phyloP scores from a whole-genome alignment of 495 filamentous ascomycete genomes.

The Annulohypoxylon maeteangense region DNA sequence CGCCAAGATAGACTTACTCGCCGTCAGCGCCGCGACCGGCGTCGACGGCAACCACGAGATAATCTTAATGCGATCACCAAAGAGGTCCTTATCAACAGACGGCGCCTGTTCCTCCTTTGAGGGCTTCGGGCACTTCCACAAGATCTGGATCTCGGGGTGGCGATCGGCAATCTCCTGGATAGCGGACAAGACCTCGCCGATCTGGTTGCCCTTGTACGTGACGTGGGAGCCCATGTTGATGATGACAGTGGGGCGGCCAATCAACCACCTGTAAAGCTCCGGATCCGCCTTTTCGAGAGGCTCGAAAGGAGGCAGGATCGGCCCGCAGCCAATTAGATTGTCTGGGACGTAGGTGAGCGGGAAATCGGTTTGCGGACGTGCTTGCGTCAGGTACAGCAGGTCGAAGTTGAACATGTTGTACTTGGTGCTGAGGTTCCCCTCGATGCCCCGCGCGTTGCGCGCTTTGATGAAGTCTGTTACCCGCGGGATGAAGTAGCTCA shows the following conservation, averaged over 20 bases:
- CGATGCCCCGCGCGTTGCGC: not conserved
- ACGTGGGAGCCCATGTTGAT: constrained; percentile 10
- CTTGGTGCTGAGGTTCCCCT: constrained; percentile 4
- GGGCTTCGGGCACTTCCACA: constrained; percentile 9
- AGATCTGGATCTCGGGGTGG: not conserved
- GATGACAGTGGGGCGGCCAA: not conserved
- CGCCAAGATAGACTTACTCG: not conserved
- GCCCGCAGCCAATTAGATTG: constrained; percentile 4
- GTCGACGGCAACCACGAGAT: not conserved
- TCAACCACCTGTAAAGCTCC: not conserved
- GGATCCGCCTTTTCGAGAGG: constrained; percentile 6
- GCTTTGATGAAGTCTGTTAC: constrained; percentile 1
- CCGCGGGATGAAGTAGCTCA: constrained; percentile 4
- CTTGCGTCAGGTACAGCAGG: constrained; percentile 7
- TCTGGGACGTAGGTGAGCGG: not conserved
- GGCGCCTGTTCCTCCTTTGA: not conserved
- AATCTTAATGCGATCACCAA: not conserved
- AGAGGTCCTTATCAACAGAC: not conserved
- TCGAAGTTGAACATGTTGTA: constrained; percentile 11
- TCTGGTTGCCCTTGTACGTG: constrained; percentile 11
- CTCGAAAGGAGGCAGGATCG: constrained; percentile 4
- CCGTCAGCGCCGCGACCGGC: not conserved
- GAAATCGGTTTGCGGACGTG: not conserved
- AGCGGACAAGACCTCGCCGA: not conserved
- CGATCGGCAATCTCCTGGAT: not conserved